Conservation (phyloP, 768 basidiomycete species). For the Suillus luteus region DNA sequence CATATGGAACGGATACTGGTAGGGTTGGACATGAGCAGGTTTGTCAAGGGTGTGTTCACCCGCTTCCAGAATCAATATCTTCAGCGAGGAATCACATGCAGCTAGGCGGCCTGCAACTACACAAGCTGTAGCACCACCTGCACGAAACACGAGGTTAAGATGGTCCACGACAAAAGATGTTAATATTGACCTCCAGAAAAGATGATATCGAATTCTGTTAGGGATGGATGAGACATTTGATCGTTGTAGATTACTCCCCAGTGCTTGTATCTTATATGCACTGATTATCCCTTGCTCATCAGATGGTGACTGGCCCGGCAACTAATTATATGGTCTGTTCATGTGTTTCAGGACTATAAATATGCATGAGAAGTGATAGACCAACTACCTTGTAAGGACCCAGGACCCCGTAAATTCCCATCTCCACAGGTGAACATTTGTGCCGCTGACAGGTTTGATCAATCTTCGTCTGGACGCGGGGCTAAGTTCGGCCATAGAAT, state of each 20-base stretch:
- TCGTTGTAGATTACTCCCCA: background rate
- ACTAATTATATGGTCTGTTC: background rate
- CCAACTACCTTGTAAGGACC: too few relatives aligned
- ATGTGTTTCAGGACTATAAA: conserved; percentile 1
- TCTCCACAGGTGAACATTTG: background rate
- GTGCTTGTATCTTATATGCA: background rate
- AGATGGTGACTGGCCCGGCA: background rate
- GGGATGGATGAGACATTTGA: background rate
- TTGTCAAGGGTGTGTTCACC: conserved; percentile 29
- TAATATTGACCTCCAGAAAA: conserved; percentile 52
- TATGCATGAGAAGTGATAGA: background rate
- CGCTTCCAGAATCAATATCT: conserved; percentile 31
- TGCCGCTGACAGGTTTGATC: background rate
- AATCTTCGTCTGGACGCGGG: background rate
- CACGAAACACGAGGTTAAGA: background rate
- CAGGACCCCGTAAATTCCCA: background rate
- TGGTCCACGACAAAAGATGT: background rate
- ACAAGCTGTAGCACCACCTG: conserved; percentile 40
- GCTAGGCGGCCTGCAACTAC: conserved; percentile 34
- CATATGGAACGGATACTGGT: conserved; percentile 23
- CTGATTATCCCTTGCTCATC: background rate
- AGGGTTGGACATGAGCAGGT: conserved; percentile 25
- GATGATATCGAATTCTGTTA: conserved; percentile 1
- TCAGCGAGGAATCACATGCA: conserved; percentile 26
- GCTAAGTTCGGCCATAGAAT: background rate